Conservation (phyloP, 192 early-diverging fungal species). For the Entomortierella parvispora region DNA sequence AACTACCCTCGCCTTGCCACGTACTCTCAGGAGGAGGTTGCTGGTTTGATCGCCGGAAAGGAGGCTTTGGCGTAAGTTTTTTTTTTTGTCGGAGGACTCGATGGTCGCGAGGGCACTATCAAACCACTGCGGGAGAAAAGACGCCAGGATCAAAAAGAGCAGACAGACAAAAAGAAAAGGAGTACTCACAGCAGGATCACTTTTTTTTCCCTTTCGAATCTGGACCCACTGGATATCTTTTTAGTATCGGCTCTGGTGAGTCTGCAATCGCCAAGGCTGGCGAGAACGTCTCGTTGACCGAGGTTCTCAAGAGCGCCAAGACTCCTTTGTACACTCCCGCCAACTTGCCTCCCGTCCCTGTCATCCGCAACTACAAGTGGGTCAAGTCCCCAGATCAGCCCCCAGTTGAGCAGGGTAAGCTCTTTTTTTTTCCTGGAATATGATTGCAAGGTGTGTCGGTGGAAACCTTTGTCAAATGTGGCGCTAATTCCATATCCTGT, state of each 20-base stretch:
- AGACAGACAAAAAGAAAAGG: background rate
- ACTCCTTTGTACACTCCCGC: constrained; percentile 61
- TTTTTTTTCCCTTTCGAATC: background rate
- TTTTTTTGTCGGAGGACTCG: background rate
- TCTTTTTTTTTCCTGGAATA: background rate
- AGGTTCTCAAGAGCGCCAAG: constrained; percentile 59
- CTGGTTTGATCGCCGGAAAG: constrained; percentile 64
- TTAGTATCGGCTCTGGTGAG: constrained; percentile 46
- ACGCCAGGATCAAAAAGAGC: too few species aligned
- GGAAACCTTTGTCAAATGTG: background rate
- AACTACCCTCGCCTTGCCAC: constrained; percentile 89
- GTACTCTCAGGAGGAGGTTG: constrained; percentile 83
- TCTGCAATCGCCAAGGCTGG: constrained; percentile 39
- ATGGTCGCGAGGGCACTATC: background rate
- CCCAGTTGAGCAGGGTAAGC: constrained; percentile 51
- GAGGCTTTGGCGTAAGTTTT: constrained; percentile 32
- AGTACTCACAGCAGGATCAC: too few species aligned
- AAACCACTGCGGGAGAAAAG: background rate
- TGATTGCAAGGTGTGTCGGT: background rate
- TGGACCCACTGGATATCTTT: background rate
- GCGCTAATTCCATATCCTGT: too few species aligned
- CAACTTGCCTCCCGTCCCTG: constrained; percentile 68
- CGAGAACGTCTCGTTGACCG: constrained; percentile 55
- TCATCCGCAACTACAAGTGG: constrained; percentile 60
- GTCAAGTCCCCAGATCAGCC: constrained; percentile 43